Percentiles rank a stretch among this genome's conserved stretches.
These are phyloP conservation scores for Aureobasidium sp. DNA, from an alignment of 2,329 filamentous ascomycete genomes.

Conservation along the genomic window DNA sequence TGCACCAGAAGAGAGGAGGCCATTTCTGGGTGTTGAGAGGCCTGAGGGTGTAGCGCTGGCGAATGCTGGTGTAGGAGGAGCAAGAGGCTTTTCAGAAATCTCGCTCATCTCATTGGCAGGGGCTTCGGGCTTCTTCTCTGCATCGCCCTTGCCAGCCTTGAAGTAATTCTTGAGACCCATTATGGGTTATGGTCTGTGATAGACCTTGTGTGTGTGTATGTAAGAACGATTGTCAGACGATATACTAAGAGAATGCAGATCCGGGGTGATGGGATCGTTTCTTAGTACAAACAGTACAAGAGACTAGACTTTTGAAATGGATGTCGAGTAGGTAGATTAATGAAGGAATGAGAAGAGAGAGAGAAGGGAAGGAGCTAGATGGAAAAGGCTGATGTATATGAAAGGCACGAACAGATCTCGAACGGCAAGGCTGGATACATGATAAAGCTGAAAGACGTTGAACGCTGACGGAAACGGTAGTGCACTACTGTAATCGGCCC, in stretches of 20 bases:
- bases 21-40: conserved; percentile 32
- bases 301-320: background rate
- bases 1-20: conserved; percentile 45
- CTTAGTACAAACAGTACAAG: background rate
- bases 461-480: conserved; percentile 15
- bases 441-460: conserved; percentile 15
- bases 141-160: conserved; percentile 45
- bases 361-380: background rate
- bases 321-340: background rate
- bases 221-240: conserved; percentile 6
- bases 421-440: conserved; percentile 13
- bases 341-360: background rate
- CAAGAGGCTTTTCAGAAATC: conserved; percentile 33
- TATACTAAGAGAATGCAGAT: background rate
- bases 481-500: conserved; percentile 14
- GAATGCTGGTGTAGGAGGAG: conserved; percentile 10
- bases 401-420: conserved; percentile 5
- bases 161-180: conserved; percentile 61
- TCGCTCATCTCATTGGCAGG: conserved; percentile 16
- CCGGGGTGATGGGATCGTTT: background rate
- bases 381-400: conserved; percentile 12
- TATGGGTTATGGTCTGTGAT: conserved; percentile 1
- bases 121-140: conserved; percentile 22
- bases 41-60: conserved; percentile 23
- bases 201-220: background rate